phyloP scores from a whole-genome alignment of 495 filamentous ascomycete species.

The Coniosporium apollinis region DNA sequence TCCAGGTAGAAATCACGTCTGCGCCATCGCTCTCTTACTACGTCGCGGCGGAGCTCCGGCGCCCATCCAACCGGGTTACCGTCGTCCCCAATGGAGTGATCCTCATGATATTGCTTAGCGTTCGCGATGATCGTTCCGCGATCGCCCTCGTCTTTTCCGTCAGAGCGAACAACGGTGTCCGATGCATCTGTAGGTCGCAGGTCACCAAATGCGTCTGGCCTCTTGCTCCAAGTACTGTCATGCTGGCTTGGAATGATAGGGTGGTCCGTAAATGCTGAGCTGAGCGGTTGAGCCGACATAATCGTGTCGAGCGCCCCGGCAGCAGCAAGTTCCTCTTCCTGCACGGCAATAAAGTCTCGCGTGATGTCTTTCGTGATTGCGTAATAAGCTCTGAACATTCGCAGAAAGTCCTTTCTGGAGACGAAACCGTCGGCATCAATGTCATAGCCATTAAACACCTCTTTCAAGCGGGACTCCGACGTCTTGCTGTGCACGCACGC shows the following conservation, averaged over 20 bases:
- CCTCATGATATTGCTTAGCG: too few species aligned
- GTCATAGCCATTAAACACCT: slow-evolving; percentile 82
- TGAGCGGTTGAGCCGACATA: slow-evolving; percentile 20
- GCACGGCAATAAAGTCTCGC: slow-evolving; percentile 60
- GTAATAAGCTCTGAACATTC: slow-evolving; percentile 84
- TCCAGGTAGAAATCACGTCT: slow-evolving; percentile 63
- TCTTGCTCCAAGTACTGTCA: slow-evolving; percentile 8
- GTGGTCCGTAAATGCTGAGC: slow-evolving; percentile 17
- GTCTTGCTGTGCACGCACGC: slow-evolving; percentile 60
- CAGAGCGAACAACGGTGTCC: too few species aligned
- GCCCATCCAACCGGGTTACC: too few species aligned
- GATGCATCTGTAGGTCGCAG: slow-evolving; percentile 5
- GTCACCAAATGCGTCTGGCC: slow-evolving; percentile 7
- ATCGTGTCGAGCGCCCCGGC: slow-evolving; percentile 24
- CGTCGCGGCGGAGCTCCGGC: too few species aligned
- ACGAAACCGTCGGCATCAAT: slow-evolving; percentile 80
- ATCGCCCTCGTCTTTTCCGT: too few species aligned
- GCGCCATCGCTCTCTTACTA: slow-evolving; percentile 61
- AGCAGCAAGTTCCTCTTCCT: slow-evolving; percentile 47
- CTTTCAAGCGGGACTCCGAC: slow-evolving; percentile 44
- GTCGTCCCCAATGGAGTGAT: too few species aligned
- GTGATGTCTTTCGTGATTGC: slow-evolving; percentile 72
- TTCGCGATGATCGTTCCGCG: too few species aligned
- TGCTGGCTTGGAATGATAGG: slow-evolving; percentile 11
- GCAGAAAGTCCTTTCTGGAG: slow-evolving; percentile 73